Conservation (phyloP, 306 rosid genomes). For the Quercus aquifolioides region DNA sequence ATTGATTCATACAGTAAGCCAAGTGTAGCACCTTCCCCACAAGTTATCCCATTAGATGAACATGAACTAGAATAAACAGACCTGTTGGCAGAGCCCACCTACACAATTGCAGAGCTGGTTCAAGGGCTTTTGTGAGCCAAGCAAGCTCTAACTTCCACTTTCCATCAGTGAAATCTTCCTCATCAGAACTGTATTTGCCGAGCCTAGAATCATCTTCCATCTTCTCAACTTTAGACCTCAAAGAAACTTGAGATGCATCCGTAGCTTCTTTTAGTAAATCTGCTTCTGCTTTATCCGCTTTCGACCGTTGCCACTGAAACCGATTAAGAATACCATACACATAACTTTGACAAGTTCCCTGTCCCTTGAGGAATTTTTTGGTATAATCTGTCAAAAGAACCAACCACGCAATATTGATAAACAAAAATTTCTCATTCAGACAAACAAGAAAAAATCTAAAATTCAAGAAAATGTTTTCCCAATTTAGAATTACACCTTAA, state of each 20-base stretch:
- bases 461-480: neutral
- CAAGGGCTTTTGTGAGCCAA: conserved; percentile 86
- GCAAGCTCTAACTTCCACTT: conserved; percentile 74
- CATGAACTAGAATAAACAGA: conserved; percentile 39
- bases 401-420: neutral
- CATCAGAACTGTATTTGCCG: conserved; percentile 40
- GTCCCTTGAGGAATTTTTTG: conserved; percentile 32
- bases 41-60: conserved; percentile 21
- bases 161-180: conserved; percentile 51
- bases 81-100: conserved; percentile 91
- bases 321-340: conserved; percentile 36
- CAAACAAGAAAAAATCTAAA: neutral
- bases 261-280: conserved; percentile 29
- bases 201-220: conserved; percentile 22
- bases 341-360: conserved; percentile 39
- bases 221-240: conserved; percentile 36
- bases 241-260: conserved; percentile 31
- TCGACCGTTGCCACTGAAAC: conserved; percentile 53
- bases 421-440: conserved; percentile 3
- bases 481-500: too few species aligned
- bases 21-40: conserved; percentile 5
- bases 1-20: neutral
- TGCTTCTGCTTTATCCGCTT: conserved; percentile 43
- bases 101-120: conserved; percentile 85
- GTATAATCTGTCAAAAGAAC: conserved; percentile 37